A percentile compares a stretch with the other conserved stretches of the same genome.
These are phyloP conservation scores for Panicum hallii DNA, from an alignment of 202 grass and related monocot species.

Conservation along the genomic window DNA sequence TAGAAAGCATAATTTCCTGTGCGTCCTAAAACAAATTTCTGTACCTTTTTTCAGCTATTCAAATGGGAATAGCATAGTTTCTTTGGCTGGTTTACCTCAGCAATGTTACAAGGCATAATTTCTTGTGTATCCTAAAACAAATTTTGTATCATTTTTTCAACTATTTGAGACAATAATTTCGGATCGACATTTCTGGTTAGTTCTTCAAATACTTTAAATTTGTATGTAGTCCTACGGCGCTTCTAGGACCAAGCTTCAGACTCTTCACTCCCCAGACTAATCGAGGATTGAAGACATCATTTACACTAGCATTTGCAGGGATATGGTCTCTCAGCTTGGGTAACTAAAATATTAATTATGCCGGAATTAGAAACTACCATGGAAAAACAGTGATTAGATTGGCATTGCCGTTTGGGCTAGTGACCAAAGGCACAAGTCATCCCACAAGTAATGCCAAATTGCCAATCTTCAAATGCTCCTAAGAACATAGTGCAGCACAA, in stretches of 20 bases:
- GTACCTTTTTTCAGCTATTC: not conserved
- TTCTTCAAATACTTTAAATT: not conserved
- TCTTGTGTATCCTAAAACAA: not conserved
- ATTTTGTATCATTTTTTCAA: not conserved
- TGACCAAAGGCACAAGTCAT: not conserved
- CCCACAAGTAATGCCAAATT: not conserved
- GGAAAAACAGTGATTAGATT: not conserved
- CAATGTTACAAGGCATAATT: not conserved
- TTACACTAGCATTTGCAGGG: not conserved
- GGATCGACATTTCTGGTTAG: not conserved
- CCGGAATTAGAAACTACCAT: not conserved
- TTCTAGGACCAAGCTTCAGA: conserved; percentile 1
- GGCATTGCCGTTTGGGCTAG: conserved; percentile 3
- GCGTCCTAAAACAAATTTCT: not conserved
- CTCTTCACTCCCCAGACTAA: not conserved
- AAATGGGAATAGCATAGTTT: not conserved
- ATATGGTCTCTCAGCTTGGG: not conserved
- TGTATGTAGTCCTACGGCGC: not conserved
- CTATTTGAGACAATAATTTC: not conserved
- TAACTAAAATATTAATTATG: not conserved
- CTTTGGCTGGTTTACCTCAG: not conserved
- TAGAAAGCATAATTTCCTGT: not conserved
- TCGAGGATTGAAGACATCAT: not conserved
- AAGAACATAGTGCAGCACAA: not conserved
- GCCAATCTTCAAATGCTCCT: not conserved